Conservation (phyloP, 106 monocot genomes). For the Acanthochlamys bracteata region DNA sequence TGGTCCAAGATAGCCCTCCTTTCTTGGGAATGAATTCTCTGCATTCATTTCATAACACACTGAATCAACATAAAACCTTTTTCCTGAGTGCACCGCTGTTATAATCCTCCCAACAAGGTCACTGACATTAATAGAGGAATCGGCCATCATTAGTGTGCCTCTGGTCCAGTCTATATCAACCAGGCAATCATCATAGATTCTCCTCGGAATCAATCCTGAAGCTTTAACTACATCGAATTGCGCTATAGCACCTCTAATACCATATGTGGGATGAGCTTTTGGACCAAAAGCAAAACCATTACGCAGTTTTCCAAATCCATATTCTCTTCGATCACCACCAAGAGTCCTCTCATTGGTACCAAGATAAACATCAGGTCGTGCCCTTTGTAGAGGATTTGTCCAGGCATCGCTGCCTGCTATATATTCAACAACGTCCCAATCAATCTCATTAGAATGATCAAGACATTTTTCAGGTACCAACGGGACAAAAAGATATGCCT, state of each 20-base stretch:
- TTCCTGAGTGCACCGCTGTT: conserved; percentile 95
- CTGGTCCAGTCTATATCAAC: conserved; percentile 17
- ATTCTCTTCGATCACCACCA: conserved; percentile 95
- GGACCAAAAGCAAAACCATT: conserved; percentile 64
- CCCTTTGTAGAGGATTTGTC: conserved; percentile 93
- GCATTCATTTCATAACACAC: conserved; percentile 88
- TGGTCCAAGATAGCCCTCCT: conserved; percentile 95
- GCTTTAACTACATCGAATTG: conserved; percentile 92
- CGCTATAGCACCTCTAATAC: conserved; percentile 90
- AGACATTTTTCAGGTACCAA: conserved; percentile 23
- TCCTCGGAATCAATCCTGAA: conserved; percentile 68
- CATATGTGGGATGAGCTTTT: conserved; percentile 90
- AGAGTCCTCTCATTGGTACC: conserved; percentile 93
- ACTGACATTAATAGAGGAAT: conserved; percentile 57
- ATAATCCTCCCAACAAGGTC: conserved; percentile 83
- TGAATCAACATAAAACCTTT: conserved; percentile 94
- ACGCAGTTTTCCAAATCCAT: conserved; percentile 91
- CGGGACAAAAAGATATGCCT: conserved; percentile 95
- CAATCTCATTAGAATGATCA: conserved; percentile 65
- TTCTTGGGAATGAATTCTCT: conserved; percentile 91
- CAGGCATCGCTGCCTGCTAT: conserved; percentile 64
- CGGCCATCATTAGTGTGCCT: conserved; percentile 71
- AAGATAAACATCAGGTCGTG: conserved; percentile 92
- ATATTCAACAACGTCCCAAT: conserved; percentile 65
- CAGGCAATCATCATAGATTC: conserved; percentile 12